Evolutionary conservation across 1,284 basidiomycete species (phyloP).

Genomic region (Ceratorhiza oryzae-sativae): DNA sequence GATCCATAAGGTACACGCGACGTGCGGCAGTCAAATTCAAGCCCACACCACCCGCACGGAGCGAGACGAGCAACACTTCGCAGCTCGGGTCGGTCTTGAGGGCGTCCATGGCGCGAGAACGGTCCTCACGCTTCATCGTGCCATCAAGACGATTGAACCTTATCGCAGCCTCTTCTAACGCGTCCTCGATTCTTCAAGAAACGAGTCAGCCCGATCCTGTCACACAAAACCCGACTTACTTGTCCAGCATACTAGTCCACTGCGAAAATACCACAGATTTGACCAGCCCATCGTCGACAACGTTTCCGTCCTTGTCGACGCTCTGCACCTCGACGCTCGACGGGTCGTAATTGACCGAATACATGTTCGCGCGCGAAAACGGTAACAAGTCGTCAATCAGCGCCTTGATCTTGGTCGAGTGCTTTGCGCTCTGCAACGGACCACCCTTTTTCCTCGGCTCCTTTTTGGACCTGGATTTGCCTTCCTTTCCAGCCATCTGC

Average conservation of each 20-base stretch:
- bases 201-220: neutral
- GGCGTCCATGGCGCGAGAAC: conserved; percentile 87
- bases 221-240: conserved; percentile 58
- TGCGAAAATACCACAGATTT: conserved; percentile 98
- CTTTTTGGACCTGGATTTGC: conserved; percentile 53
- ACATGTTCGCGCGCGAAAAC: conserved; percentile 79
- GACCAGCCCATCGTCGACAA: conserved; percentile 68
- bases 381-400: conserved; percentile 76
- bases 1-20: conserved; percentile 93
- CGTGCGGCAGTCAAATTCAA: conserved; percentile 92
- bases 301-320: conserved; percentile 75
- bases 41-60: conserved; percentile 97
- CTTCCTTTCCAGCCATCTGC: conserved; percentile 56
- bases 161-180: conserved; percentile 80
- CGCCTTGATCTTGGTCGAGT: conserved; percentile 86
- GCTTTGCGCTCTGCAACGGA: conserved; percentile 66
- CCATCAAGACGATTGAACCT: conserved; percentile 92
- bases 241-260: conserved; percentile 96
- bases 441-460: conserved; percentile 71
- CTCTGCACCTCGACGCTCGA: conserved; percentile 71
- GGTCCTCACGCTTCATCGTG: conserved; percentile 94
- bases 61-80: conserved; percentile 93
- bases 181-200: conserved; percentile 77
- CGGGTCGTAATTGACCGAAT: conserved; percentile 86
- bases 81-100: conserved; percentile 84